A percentile compares a stretch with the other conserved stretches of the same genome.
Conservation (phyloP, 306 rosid genomes). For the Astragalus glycyphyllos region DNA sequence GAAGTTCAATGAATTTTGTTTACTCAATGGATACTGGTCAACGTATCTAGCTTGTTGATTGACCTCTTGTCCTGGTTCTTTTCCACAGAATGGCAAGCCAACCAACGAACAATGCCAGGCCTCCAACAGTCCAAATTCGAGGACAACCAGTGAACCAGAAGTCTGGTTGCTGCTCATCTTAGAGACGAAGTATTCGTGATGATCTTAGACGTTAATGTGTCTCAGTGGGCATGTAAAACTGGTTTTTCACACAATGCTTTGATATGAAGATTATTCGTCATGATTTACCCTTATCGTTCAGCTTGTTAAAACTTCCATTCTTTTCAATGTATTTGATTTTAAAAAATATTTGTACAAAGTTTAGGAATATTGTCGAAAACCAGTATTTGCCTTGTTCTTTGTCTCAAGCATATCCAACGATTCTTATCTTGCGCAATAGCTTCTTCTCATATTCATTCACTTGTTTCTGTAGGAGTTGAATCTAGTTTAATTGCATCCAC, state of each 20-base stretch:
- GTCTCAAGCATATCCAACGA: slow-evolving; percentile 1
- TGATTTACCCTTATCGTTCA: slow-evolving; percentile 55
- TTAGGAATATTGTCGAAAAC: slow-evolving; percentile 83
- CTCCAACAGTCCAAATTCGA: slow-evolving; percentile 95
- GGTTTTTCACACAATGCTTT: slow-evolving; percentile 51
- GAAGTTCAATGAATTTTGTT: slow-evolving; percentile 8
- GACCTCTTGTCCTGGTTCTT: slow-evolving; percentile 14
- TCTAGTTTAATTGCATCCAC: slow-evolving; percentile 19
- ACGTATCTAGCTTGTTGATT: slow-evolving; percentile 9
- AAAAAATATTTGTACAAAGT: slow-evolving; percentile 80
- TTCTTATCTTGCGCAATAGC: slow-evolving; percentile 14
- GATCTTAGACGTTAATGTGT: slow-evolving; percentile 51
- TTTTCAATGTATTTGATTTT: slow-evolving; percentile 85
- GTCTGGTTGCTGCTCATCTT: slow-evolving; percentile 96
- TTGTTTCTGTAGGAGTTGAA: neutral
- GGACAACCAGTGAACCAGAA: slow-evolving; percentile 99
- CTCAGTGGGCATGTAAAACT: slow-evolving; percentile 69
- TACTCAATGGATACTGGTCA: neutral
- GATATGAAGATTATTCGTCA: slow-evolving; percentile 56
- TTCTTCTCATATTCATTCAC: slow-evolving; percentile 9
- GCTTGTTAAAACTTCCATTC: slow-evolving; percentile 76
- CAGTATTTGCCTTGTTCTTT: slow-evolving; percentile 70
- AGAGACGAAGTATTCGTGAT: slow-evolving; percentile 52
- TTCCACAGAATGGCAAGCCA: slow-evolving; percentile 96
- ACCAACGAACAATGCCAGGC: slow-evolving; percentile 89